phyloP scores from a whole-genome alignment of 2,329 filamentous ascomycete genomes.

The Diaporthe vexans region DNA sequence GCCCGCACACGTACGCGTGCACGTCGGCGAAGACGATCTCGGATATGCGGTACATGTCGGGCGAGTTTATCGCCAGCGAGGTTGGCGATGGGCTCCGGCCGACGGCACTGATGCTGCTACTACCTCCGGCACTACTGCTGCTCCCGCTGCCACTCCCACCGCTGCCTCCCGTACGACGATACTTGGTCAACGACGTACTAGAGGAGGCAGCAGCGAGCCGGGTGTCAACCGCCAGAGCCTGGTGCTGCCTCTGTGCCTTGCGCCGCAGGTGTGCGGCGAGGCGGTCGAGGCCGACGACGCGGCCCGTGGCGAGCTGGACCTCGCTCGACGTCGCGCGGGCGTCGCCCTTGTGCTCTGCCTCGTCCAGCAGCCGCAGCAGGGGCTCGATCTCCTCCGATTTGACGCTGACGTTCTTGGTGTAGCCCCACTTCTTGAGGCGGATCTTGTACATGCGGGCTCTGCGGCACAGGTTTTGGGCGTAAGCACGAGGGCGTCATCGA shows the following conservation, averaged over 20 bases:
- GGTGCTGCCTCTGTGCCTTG: constrained; percentile 36
- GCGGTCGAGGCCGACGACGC: constrained; percentile 39
- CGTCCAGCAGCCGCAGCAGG: constrained; percentile 39
- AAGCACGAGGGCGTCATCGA: constrained; percentile 31
- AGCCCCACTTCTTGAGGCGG: constrained; percentile 43
- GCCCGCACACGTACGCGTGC: constrained; percentile 38
- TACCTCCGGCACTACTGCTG: background rate
- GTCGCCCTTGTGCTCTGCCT: constrained; percentile 39
- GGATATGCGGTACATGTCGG: constrained; percentile 35
- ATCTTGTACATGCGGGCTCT: constrained; percentile 42
- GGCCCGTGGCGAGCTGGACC: constrained; percentile 40
- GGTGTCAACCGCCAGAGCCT: constrained; percentile 23
- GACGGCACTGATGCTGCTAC: background rate
- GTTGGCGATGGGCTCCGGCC: constrained; percentile 30
- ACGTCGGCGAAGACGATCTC: constrained; percentile 40
- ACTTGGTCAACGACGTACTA: constrained; percentile 8
- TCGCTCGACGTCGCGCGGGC: constrained; percentile 36
- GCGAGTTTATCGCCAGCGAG: constrained; percentile 31
- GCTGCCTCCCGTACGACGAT: background rate
- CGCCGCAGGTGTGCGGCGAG: constrained; percentile 41
- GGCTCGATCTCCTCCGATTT: constrained; percentile 40
- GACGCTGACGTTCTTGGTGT: constrained; percentile 42
- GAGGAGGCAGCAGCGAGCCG: constrained; percentile 5
- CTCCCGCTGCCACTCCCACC: background rate
- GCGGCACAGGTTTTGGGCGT: constrained; percentile 6